Base-by-base conservation (phyloP, 495 filamentous ascomycete genomes). In the Neurospora discreta region DNA sequence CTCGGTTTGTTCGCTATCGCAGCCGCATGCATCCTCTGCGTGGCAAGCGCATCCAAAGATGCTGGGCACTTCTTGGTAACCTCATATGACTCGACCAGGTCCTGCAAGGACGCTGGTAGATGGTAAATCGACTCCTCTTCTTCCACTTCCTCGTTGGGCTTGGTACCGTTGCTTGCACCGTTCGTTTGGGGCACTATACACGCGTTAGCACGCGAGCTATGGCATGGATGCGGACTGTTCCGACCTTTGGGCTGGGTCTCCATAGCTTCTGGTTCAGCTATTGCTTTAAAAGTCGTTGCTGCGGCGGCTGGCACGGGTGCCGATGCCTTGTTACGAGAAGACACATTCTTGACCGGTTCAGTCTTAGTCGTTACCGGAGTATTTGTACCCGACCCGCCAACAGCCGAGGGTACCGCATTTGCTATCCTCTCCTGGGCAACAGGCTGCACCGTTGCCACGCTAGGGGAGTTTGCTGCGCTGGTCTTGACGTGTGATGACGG, bases 51-150 rank as follows among this genome's bases (percentile, higher is more conserved):
- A 40, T 85, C 83, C 6, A 88, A 82, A 23, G 85, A 83, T 18
- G 84, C 81, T 26, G 87, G 81, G 23, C 90, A 86, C 75, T 86
- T 88, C 80, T 92, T 94, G 40, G 92, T 95, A 20, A 89, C 85
- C 77, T 98, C 95, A 77, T 93, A 97, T 3, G 94, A 92, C 67
- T 97, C 91, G 41, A 97, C 86, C 71, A 99, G 84, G 77, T 98
- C 95, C 77, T 94, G 91, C 38, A 99, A 84, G 16, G 92, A 91
- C 15, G 94, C 88, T 3, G 95, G 95, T n/a, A 99, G 88, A 77
- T 98, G 94, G 80, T 93, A 99, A 70, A 98, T 90, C 13, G 95
- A 95, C 80, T 98, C 93, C 40, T 91, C 89, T 72, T 89, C 86
- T 70, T 87, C 85, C 41, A 82, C 81, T 43, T 85, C 82, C 65